Percentiles rank a stretch among this genome's conserved stretches.
Conservation (phyloP, 148 eudicot species). For the Rhododendron simsii region DNA sequence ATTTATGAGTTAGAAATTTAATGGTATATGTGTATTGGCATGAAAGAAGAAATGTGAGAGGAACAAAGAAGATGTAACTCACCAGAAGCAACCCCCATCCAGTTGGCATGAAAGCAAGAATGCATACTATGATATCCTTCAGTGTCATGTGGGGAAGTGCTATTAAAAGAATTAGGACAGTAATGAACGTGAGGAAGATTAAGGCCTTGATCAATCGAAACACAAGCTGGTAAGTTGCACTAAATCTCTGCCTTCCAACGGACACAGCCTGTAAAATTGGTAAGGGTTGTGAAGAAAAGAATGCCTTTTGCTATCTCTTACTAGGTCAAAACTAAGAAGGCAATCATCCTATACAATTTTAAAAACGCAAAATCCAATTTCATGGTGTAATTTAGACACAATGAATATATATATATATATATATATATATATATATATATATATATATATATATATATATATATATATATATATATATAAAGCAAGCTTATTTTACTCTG, state of each 20-base stretch:
- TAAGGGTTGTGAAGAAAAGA: neutral
- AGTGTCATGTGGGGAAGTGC: constrained; percentile 41
- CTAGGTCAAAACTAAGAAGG: neutral
- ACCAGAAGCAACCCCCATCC: constrained; percentile 77
- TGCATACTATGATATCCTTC: constrained; percentile 43
- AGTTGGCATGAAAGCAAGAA: constrained; percentile 63
- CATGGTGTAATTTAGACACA: neutral
- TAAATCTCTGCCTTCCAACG: constrained; percentile 40
- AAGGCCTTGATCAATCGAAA: constrained; percentile 47
- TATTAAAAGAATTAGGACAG: constrained; percentile 33
- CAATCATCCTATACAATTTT: neutral
- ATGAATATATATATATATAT: neutral
- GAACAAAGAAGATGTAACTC: constrained; percentile 8
- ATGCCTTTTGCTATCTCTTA: neutral
- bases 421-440: too few relatives aligned
- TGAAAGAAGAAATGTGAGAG: neutral
- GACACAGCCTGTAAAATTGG: constrained; percentile 33
- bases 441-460: too few relatives aligned
- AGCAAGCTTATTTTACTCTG: neutral
- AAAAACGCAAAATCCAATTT: neutral
- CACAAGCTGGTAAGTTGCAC: constrained; percentile 29
- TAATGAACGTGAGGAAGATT: constrained; percentile 36
- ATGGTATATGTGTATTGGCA: neutral
- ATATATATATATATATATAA: too few relatives aligned
- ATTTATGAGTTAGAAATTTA: neutral